A percentile compares a stretch with the other conserved stretches of the same genome.
These are phyloP conservation scores for Suillus hirtellus DNA, from an alignment of 768 basidiomycete species.

Conservation along the genomic window DNA sequence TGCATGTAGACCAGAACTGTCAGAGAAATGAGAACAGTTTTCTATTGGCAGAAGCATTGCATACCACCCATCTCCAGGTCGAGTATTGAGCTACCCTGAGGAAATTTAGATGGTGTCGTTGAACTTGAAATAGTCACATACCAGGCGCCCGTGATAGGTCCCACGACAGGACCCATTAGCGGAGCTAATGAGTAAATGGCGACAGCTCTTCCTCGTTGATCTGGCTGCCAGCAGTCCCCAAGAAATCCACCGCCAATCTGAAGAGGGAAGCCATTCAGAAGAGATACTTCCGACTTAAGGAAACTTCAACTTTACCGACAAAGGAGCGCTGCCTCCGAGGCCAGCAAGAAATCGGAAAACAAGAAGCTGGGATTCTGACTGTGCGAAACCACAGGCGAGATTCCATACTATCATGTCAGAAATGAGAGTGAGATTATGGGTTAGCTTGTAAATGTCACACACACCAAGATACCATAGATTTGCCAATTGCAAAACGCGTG, in stretches of 20 bases:
- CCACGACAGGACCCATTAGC: conserved; percentile 63
- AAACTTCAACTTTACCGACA: conserved; percentile 38
- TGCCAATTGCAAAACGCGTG: conserved; percentile 56
- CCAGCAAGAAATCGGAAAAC: conserved; percentile 71
- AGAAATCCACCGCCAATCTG: conserved; percentile 68
- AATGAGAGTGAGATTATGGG: neutral
- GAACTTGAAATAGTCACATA: conserved; percentile 19
- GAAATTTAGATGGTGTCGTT: conserved; percentile 5
- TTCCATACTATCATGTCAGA: conserved; percentile 51
- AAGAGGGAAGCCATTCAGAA: neutral
- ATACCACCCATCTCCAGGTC: conserved; percentile 73
- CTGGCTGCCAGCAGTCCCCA: conserved; percentile 59
- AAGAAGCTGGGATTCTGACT: conserved; percentile 56
- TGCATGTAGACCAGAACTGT: conserved; percentile 68
- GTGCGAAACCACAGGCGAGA: conserved; percentile 62
- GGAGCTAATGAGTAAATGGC: conserved; percentile 68
- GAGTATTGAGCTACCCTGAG: conserved; percentile 53
- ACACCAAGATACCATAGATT: conserved; percentile 69
- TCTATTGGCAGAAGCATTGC: conserved; percentile 19
- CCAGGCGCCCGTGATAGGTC: conserved; percentile 65
- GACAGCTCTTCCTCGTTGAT: conserved; percentile 64
- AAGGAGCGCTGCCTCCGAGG: conserved; percentile 70
- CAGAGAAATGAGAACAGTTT: neutral
- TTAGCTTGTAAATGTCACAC: conserved; percentile 11
- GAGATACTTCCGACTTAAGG: neutral